Evolutionary conservation across 2,329 filamentous ascomycete genomes (phyloP), one percentile per base, ranked within the genome.

Genomic region (Dryadomyces sulphureus): DNA sequence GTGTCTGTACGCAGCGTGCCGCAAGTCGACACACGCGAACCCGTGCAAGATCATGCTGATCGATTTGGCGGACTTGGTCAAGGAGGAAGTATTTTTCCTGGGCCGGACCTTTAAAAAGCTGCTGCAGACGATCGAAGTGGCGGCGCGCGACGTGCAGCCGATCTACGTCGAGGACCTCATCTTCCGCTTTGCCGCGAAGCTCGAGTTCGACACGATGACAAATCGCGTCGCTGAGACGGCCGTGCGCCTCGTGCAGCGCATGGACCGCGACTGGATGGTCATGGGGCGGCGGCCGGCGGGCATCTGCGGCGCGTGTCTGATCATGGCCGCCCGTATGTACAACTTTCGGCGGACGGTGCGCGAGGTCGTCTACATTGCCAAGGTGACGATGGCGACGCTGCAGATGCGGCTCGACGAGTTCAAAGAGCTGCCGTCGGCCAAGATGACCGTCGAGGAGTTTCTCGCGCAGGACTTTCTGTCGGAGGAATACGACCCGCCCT

Each of bases 261-360:
- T 98, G 92, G 89, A 86, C 53, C 74, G 86, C 45, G 92, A 98
- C 64, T 96, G 92, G 89, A 96, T 98, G 77, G 82, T 89, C 41
- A 87, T 89, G 59, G 92, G 92, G 55, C 84, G 92, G 57, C 81
- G 92, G 36, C 92, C 92, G 16, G 90, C 90, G 7, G 92, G 92
- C 53, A 81, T 96, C 46, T 95, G 89, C 60, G 92, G 92, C 50
- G 92, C 92, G 12, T 94, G 89, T 54, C 74, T 98, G 41, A 84
- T 98, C 50, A 81, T 98, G 60, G 92, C 92, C 7, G 90, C 92
- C 8, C 84, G 92, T 45, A 96, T 96, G 83, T 94, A 95, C 72
- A 96, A 96, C 62, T 98, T 93, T 59, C 83, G 90, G 39, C 81
- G 92, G 17, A 94, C 88, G 0, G 79, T 94, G 12, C 78, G 88